phyloP scores from a whole-genome alignment of 176 grass and related monocot species.

The Cenchrus purpureus region DNA sequence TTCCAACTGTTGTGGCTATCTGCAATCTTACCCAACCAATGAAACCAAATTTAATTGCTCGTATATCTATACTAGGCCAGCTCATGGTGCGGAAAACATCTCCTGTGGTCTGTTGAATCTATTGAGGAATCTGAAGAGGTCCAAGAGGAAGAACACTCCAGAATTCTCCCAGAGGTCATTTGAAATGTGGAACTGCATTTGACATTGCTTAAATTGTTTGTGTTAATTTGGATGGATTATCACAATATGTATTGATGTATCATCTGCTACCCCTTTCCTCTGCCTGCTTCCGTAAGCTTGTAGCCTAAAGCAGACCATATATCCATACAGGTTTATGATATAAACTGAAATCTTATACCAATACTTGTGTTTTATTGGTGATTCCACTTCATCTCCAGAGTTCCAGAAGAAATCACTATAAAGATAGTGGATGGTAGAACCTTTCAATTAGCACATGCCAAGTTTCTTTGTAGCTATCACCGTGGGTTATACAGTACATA shows the following conservation, averaged over 20 bases:
- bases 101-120: conserved; percentile 42
- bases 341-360: conserved; percentile 1
- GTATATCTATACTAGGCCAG: conserved; percentile 56
- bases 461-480: conserved; percentile 15
- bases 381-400: background rate
- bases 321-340: background rate
- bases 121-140: conserved; percentile 50
- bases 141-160: conserved; percentile 71
- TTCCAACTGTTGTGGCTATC: conserved; percentile 8
- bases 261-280: background rate
- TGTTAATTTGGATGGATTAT: conserved; percentile 14
- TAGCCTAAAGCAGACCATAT: conserved; percentile 30
- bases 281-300: conserved; percentile 13
- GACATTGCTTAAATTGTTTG: conserved; percentile 10
- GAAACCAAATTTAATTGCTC: conserved; percentile 12
- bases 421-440: conserved; percentile 8
- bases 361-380: background rate
- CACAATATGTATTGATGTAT: conserved; percentile 3
- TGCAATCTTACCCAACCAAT: conserved; percentile 8
- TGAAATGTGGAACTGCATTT: conserved; percentile 4
- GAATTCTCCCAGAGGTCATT: conserved; percentile 65
- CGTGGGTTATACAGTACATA: background rate
- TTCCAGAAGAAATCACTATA: background rate
- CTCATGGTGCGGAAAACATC: conserved; percentile 80
- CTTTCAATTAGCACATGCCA: background rate